Evolutionary conservation across 177 flowering plant genomes (phyloP).

Genomic region (Tripterygium wilfordii): DNA sequence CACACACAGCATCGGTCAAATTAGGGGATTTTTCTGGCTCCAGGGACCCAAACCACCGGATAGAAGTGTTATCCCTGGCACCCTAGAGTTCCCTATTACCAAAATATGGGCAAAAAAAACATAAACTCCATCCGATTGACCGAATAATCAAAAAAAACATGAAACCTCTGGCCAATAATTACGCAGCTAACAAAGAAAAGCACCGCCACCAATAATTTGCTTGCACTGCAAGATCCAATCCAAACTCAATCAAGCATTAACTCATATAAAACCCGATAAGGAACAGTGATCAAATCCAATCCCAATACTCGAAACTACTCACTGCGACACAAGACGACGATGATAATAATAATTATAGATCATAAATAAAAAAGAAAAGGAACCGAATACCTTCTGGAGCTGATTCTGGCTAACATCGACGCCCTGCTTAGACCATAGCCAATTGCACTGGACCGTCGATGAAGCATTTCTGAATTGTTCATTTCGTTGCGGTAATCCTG

Average conservation of each 20-base stretch:
- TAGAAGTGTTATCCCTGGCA: too few relatives aligned
- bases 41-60: too few relatives aligned
- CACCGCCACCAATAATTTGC: neutral
- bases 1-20: too few relatives aligned
- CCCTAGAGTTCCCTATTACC: too few relatives aligned
- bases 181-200: conserved; percentile 5
- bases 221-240: conserved; percentile 21
- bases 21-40: too few relatives aligned
- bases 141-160: too few relatives aligned
- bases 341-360: neutral
- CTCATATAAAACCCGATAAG: conserved; percentile 5
- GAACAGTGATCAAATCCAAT: conserved; percentile 5
- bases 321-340: neutral
- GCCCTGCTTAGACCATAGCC: conserved; percentile 86
- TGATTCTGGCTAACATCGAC: conserved; percentile 72
- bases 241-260: conserved; percentile 9
- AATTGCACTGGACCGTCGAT: conserved; percentile 25
- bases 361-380: neutral
- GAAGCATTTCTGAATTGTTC: conserved; percentile 43
- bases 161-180: neutral
- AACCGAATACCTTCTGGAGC: conserved; percentile 75
- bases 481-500: conserved; percentile 59
- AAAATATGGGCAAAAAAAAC: too few relatives aligned
- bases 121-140: conserved; percentile 13
- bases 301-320: neutral